Base-by-base conservation (phyloP, 1,284 basidiomycete species). In the Chalciporus sp. region DNA sequence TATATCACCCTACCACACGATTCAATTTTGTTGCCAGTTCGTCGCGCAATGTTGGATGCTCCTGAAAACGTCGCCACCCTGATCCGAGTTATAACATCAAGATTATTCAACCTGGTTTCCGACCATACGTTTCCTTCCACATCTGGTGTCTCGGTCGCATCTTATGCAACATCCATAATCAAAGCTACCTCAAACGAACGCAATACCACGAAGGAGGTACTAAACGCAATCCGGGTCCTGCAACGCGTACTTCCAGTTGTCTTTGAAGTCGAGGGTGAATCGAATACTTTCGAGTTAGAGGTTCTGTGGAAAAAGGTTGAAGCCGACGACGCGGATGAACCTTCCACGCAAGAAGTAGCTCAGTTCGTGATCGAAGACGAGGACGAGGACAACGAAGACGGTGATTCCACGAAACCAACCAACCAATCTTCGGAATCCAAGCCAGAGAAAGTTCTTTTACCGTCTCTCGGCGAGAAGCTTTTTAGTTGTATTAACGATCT, bases 361-460 rank as follows among this genome's bases (percentile, higher is more conserved):
- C 90, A 92, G 62, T 93, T 93, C 66, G 88, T 92, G 19, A 91
- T 93, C 43, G 90, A 90, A 62, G 87, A 90, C 59, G 92, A 92
- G 11, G 90, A 91, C 4, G 87, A 86, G 2, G 64, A 62, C 47
- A 70, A 67, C 29, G 67, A 69, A 42, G 66, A 68, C 49, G 59
- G 43, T 29, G 63, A 64, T 46, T 58, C 44, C 20, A 45, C 61
- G 8, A 60, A 55, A 39, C 42, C 59, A 19, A 55, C 29, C 16
- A 43, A 52, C 11, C 53, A 49, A 28, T 44, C 60, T 20, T 57
- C 53, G 56, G 68, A 61, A 47, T 51, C 66, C 19, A 45, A 71
- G 47, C 51, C 74, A 46, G 79, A 65, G 65, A 84, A 82, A 61
- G 75, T 75, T 12, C 66, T 85, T 14, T 66, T 85, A 23, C 92